Base-by-base conservation (phyloP, 768 basidiomycete genomes). In the Cyclocybe aegerita region DNA sequence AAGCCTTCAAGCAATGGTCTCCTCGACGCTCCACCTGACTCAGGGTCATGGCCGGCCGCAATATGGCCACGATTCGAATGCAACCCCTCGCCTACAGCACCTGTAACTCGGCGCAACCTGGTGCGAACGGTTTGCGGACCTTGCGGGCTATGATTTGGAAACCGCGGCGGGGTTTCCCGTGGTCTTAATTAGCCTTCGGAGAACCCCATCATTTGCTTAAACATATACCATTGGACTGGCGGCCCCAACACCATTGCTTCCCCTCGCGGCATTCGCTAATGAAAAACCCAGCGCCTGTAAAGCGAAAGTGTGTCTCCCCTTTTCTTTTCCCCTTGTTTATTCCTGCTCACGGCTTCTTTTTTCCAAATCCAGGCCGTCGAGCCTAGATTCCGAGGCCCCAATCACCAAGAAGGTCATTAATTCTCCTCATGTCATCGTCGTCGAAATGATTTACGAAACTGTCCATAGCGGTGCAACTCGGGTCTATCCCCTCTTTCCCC, bases 401-500 rank as follows among this genome's bases (percentile, higher is more conserved):
- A 23, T 23, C 23, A 23, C 23, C 23, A 23, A 23, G 23, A 23
- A 23, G 23, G 23, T 23, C 23, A 31, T 14, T 35, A 11, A 32
- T 43, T 7, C 17, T 31, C 29, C 14, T 43, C 34, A 39, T 14
- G 16, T 23, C 23, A 23, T 23, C 5, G 23, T 39, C 50, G 48
- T 23, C 23, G 23, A 23, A 23, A 23, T 23, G 23, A 5, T 52
- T 56, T 51, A 54, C 50, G 55, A 50, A 40, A 35, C 50, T 37
- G 30, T 52, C 47, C 40, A 40, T 46, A 53, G 51, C 44, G 49
- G 42, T 41, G 34, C 34, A 17, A 52, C 38, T 49, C 54, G 46
- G 49, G 53, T 51, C 53, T 54, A 43, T 51, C 50, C 55, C 41
- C 52, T 50, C 50, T 52, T 52, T 52, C 55, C 36, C 56, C 55